These are phyloP conservation scores for Pelargonium fulgidum DNA, from an alignment of 441 rosid genomes.

Conservation along the genomic window DNA sequence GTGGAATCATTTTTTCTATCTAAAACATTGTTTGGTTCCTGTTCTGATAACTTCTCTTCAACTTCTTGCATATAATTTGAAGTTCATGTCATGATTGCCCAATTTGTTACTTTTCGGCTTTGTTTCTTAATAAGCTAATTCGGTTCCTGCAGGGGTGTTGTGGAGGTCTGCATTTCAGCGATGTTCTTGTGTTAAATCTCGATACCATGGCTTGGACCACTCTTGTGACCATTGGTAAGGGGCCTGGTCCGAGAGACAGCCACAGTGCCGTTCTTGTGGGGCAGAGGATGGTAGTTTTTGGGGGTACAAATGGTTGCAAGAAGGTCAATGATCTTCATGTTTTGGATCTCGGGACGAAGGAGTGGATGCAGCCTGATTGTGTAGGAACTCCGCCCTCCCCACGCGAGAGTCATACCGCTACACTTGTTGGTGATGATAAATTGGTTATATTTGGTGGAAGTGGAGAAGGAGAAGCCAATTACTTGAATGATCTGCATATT, in stretches of 20 bases:
- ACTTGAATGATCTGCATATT: slow-evolving; percentile 60
- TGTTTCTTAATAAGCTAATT: background rate
- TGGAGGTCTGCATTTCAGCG: slow-evolving; percentile 65
- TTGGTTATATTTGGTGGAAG: slow-evolving; percentile 68
- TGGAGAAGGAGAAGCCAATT: slow-evolving; percentile 69
- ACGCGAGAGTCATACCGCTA: slow-evolving; percentile 71
- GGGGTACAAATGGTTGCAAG: slow-evolving; percentile 65
- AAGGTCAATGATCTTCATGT: slow-evolving; percentile 64
- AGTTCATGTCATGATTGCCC: no score
- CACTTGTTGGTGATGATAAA: slow-evolving; percentile 39
- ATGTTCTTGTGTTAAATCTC: slow-evolving; percentile 48
- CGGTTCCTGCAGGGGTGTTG: slow-evolving; percentile 52
- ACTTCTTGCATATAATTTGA: no score
- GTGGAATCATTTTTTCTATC: no score
- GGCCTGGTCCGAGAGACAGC: slow-evolving; percentile 73
- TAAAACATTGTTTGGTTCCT: no score
- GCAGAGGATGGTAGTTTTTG: slow-evolving; percentile 53
- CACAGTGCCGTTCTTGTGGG: slow-evolving; percentile 64
- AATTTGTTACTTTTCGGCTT: no score
- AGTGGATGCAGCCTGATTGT: slow-evolving; percentile 46
- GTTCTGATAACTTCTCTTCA: no score
- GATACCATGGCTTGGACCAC: slow-evolving; percentile 46
- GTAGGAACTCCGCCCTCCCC: slow-evolving; percentile 49
- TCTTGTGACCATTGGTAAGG: slow-evolving; percentile 46
- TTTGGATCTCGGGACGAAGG: slow-evolving; percentile 44